Evolutionary conservation across 345 rosid genomes (phyloP), one percentile per base, ranked within the genome.

Genomic region (Orychophragmus violaceus): DNA sequence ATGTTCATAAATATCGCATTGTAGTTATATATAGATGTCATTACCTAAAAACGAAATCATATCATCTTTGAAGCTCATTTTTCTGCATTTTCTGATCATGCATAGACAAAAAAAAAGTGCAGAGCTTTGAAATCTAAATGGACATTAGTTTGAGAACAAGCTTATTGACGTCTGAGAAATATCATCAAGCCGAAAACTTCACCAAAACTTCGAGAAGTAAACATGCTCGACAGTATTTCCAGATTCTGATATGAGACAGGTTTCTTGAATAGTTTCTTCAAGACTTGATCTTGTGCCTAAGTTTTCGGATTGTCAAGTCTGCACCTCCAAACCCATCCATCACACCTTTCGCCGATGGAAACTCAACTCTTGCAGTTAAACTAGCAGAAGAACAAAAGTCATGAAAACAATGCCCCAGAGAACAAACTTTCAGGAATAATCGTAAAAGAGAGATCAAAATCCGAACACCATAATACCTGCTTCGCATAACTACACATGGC

Each of bases 251-350:
- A 27, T 48, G 24, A 52, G 76, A 57, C 27, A 49, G 14, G 53
- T 57, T 32, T 53, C 57, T 53, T 45, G 17, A 7, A 32, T 18
- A 32, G 57, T 22, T 70, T 52, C 41, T 46, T 87, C 79, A 82
- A 25, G 69, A 69, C 76, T 82, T 69, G n/a, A 73, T 61, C 74
- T 71, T 83, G 62, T 72, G 28, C 56, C 36, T 71, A 45, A 89
- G 79, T 62, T 72, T 87, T 30, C 83, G 52, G 74, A 89, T 75
- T 6, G 95, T 83, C 71, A 92, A 58, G 68, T 89, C 93, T 12
- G 95, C 86, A 58, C 87, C 95, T 72, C 96, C 91, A 72, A 89
- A 89, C 13, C 95, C 95, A 58, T 92, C 96, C 96, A 87, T 37
- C 48, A 82, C 61, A 6, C 93, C 95, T 37, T 72, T 86, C 19